Conservation (phyloP, 805 yeast genomes). For the Nakazawaea ernobii region DNA sequence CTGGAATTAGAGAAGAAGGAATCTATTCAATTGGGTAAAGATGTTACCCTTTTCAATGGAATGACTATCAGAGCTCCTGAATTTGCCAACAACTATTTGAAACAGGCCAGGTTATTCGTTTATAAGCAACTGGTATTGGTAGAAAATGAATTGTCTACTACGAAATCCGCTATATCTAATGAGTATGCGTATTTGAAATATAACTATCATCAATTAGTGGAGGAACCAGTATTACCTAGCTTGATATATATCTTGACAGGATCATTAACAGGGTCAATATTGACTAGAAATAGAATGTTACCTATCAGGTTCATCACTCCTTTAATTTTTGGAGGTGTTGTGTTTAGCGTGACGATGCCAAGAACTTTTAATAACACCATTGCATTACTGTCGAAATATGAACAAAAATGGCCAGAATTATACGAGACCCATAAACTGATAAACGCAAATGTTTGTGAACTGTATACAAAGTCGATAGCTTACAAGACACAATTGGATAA, state of each 20-base stretch:
- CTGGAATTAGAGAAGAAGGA: slow-evolving; percentile 32
- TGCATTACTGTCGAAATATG: slow-evolving; percentile 21
- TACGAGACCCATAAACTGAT: slow-evolving; percentile 16
- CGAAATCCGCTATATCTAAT: slow-evolving; percentile 38
- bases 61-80: slow-evolving; percentile 50
- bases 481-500: not conserved
- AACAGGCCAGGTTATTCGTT: slow-evolving; percentile 31
- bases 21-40: slow-evolving; percentile 25
- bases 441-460: not conserved
- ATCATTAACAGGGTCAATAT: slow-evolving; percentile 51
- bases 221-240: slow-evolving; percentile 52
- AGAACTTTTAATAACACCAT: slow-evolving; percentile 32
- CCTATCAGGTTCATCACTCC: slow-evolving; percentile 50
- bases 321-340: slow-evolving; percentile 38
- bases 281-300: slow-evolving; percentile 40
- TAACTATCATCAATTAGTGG: slow-evolving; percentile 30
- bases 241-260: slow-evolving; percentile 49
- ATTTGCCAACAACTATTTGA: slow-evolving; percentile 36
- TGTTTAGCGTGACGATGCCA: slow-evolving; percentile 46
- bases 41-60: slow-evolving; percentile 38
- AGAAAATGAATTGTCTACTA: slow-evolving; percentile 41
- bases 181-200: slow-evolving; percentile 29
- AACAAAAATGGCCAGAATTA: slow-evolving; percentile 33
- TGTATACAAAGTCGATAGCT: not conserved
- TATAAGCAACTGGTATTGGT: slow-evolving; percentile 30